phyloP scores from a whole-genome alignment of 2,329 filamentous ascomycete genomes.

The Colletotrichum aenigma region DNA sequence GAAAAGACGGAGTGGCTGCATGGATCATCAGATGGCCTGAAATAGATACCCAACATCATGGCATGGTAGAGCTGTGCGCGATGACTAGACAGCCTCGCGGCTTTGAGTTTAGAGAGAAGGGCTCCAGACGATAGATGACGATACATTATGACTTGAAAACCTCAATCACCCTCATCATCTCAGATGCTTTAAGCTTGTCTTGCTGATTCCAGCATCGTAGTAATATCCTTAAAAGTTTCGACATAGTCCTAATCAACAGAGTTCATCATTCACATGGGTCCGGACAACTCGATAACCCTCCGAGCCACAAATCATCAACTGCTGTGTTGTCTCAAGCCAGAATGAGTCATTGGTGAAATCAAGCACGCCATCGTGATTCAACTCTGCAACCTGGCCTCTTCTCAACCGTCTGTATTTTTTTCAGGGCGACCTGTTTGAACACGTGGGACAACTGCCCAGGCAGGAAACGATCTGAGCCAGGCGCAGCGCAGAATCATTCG shows the following conservation, averaged over 20 bases:
- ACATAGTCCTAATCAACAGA: background rate
- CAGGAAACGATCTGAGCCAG: background rate
- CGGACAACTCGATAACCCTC: background rate
- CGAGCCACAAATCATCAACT: background rate
- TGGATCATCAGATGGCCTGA: background rate
- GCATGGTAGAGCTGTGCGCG: background rate
- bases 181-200: background rate
- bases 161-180: background rate
- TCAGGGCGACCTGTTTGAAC: fast-evolving
- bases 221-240: background rate
- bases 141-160: background rate
- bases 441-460: background rate
- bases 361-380: background rate
- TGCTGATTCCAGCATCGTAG: background rate
- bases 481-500: background rate
- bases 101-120: background rate
- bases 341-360: background rate
- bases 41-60: background rate
- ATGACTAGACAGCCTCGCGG: background rate
- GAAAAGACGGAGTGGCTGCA: background rate
- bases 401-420: background rate
- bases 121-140: background rate
- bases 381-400: background rate
- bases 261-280: background rate
- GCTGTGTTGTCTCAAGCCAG: background rate